A percentile compares a stretch with the other conserved stretches of the same genome.
Conservation (phyloP, 202 grass and related monocot species). For the Zizania palustris region DNA sequence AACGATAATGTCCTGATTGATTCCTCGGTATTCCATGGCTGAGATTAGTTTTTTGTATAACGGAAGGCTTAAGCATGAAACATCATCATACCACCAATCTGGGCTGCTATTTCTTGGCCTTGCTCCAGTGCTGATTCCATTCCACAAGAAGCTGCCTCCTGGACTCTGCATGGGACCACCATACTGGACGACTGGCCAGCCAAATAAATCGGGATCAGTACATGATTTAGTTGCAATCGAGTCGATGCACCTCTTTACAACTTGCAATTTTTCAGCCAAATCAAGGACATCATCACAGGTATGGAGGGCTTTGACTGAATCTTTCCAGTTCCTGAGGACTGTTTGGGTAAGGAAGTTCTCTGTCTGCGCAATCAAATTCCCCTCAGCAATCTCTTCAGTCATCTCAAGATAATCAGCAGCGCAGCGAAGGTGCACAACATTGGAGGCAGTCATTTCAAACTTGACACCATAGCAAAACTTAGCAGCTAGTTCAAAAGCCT, state of each 20-base stretch:
- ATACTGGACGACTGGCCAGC: slow-evolving; percentile 61
- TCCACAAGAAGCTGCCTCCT: slow-evolving; percentile 81
- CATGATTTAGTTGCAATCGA: slow-evolving; percentile 75
- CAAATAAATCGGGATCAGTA: slow-evolving; percentile 62
- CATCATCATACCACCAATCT: slow-evolving; percentile 89
- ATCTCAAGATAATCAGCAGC: slow-evolving; percentile 79
- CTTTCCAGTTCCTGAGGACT: slow-evolving; percentile 84
- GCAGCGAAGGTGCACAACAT: slow-evolving; percentile 77
- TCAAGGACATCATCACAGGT: slow-evolving; percentile 72
- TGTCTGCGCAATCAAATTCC: slow-evolving; percentile 74
- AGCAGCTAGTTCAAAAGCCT: slow-evolving; percentile 75
- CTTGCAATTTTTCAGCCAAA: slow-evolving; percentile 72
- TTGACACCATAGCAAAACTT: slow-evolving; percentile 93
- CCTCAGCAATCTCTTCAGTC: slow-evolving; percentile 78
- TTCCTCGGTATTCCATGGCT: slow-evolving; percentile 69
- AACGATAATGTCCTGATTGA: slow-evolving; percentile 68
- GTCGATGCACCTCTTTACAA: slow-evolving; percentile 72
- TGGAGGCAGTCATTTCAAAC: slow-evolving; percentile 82
- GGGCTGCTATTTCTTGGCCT: slow-evolving; percentile 62
- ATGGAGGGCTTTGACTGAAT: slow-evolving; percentile 73
- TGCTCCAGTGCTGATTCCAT: slow-evolving; percentile 82
- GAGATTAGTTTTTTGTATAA: slow-evolving; percentile 80
- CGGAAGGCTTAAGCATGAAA: slow-evolving; percentile 70
- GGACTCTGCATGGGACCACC: slow-evolving; percentile 66
- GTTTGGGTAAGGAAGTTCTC: slow-evolving; percentile 72